Base-by-base conservation (phyloP, 164 flowering plant genomes). In the Chloranthus sessilifolius region DNA sequence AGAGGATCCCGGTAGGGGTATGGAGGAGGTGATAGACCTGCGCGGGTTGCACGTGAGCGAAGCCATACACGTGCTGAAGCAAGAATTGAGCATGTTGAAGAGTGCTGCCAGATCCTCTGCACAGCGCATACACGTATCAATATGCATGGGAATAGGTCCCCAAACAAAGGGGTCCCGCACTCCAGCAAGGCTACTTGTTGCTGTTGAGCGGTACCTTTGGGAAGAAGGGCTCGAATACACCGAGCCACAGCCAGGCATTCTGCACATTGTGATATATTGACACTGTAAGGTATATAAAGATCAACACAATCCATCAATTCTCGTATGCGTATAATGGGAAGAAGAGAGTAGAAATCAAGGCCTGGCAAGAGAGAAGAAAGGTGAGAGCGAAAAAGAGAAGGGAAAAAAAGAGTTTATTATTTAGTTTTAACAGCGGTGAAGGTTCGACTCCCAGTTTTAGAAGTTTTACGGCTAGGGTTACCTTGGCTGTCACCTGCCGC, bases 81-180 rank as follows among this genome's bases (percentile, higher is more conserved):
- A 78, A 9, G 97, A 94, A 59, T 70, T 94, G 24, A 59, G 70
- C 37, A 70, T 65, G 30, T 40, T 89, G 64, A 81, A 80, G 64
- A 77, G 69, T 58, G 65, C 82, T 7, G 96, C 99, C 4, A 76
- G 88, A 47, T 70, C 81, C 15, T 61, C 86, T 2, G 82, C 70
- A 14, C 96, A 85, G 61, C 85, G 83, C 1, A 55, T 84, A 49
- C 86, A 75, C 47, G 90, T 84, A 24, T 83, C 77, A 48, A 80
- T 94, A 9, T 82, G 95, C 56, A 92, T 94, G 12, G 97, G 99
- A 25, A 92, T 92, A 8, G 97, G 95, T 16, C 99, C 88, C 66
- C 99, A 89, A 67, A 94, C 99, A 4, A 70, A 81, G 62, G 99
- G 97, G 12, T 63, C 96, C 27, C 85, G 95, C 31, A 78, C 97